Evolutionary conservation across 441 rosid species (phyloP), one percentile per base, ranked within the genome.

Genomic region (Erodium trifolium): DNA sequence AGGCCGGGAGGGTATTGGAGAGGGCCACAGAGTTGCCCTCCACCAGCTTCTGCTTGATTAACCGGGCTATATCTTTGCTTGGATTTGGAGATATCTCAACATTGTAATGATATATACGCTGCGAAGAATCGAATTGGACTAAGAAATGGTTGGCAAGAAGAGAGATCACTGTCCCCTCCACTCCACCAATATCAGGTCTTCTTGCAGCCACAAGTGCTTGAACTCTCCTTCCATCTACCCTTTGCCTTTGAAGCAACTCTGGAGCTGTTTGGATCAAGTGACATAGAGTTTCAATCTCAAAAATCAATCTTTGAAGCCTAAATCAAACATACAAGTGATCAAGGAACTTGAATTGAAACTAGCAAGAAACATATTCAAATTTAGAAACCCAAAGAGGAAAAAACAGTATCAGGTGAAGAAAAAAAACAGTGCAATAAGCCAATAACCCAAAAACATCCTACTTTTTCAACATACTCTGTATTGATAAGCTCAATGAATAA

Each of bases 71-170:
- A 69, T 93, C 97, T 69, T 85, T 93, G 37, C 95, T 85, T 27
- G 97, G 95, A 51, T 68, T 81, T 0, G 97, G 98, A 57, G 88
- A 81, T 67, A 93, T 93, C 53, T 91, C 97, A 68, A 93, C 93
- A 66, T 91, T 80, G 84, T 93, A 93, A 70, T 93, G 97, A 83
- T 83, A 93, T 76, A 93, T 88, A 67, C 72, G 74, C 66, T 78
- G 92, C 5, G 81, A 79, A 53, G 91, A 75, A 77, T 93, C 84
- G 68, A 93, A 86, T 66, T 80, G 80, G 71, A 93, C 97, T 29
- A 86, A 88, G 72, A 89, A 91, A 88, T 93, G 97, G 78, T 91
- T 93, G 68, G 99, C 99, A 7, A 93, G 86, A 6, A 91, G 95
- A 68, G 86, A 81, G 45, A 93, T 82, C 41, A 84, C 84, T 7